Percentiles rank a stretch among this genome's conserved stretches.
These are phyloP conservation scores for Polyrhizophydium stewartii DNA, from an alignment of 371 early-diverging fungal genomes.

Conservation along the genomic window DNA sequence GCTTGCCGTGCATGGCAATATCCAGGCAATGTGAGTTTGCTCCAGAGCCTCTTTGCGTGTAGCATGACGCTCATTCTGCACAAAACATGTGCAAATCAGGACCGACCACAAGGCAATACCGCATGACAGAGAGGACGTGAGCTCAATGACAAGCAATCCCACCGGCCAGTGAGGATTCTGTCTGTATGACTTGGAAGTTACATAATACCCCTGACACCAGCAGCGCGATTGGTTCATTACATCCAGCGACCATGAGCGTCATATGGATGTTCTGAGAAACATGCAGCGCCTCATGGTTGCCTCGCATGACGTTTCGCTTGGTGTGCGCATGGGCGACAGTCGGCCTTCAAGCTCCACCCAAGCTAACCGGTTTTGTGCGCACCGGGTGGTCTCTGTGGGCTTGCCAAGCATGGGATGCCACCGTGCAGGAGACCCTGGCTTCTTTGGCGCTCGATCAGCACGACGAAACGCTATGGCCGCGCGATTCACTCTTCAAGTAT, in stretches of 20 bases:
- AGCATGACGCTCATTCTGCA: no score
- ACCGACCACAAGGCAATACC: background rate
- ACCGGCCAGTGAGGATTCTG: background rate
- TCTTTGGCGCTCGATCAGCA: conserved; percentile 13
- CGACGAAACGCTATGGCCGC: conserved; percentile 4
- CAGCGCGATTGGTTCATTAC: background rate
- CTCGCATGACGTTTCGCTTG: no score
- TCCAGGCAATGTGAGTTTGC: conserved; percentile 14
- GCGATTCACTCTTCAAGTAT: background rate
- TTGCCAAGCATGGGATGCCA: conserved; percentile 29
- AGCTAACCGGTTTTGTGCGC: no score
- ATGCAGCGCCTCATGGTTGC: conserved; percentile 8
- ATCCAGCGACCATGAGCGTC: background rate
- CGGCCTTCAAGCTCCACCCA: no score
- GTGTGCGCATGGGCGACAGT: no score
- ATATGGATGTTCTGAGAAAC: conserved; percentile 2
- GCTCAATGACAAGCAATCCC: background rate
- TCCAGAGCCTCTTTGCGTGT: background rate
- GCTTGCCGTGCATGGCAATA: conserved; percentile 27
- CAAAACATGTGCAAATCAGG: no score
- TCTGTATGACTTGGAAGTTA: no score
- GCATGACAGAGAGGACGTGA: background rate
- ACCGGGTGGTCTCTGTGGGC: no score
- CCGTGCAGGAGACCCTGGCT: conserved; percentile 26
- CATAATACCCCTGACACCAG: no score